These are phyloP conservation scores for Myxozyma neglecta DNA, from an alignment of 805 yeast species.

Conservation along the genomic window DNA sequence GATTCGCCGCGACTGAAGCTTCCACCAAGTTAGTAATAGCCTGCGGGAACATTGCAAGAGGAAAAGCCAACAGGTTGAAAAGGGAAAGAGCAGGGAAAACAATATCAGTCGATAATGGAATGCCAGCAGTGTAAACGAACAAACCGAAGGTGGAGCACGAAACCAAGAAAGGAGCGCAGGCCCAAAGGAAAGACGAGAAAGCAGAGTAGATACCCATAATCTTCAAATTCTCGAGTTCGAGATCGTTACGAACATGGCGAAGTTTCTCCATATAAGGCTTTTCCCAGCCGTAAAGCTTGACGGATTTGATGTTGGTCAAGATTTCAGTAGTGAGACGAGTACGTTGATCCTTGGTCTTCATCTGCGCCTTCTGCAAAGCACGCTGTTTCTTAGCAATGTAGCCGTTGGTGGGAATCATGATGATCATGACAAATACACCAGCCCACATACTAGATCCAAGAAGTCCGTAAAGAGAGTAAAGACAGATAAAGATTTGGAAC, in stretches of 20 bases:
- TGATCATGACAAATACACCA: constrained; percentile 75
- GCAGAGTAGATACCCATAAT: constrained; percentile 74
- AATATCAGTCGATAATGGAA: constrained; percentile 80
- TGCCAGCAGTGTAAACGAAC: constrained; percentile 60
- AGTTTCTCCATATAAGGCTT: constrained; percentile 73
- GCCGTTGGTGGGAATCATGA: constrained; percentile 83
- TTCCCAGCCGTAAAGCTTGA: constrained; percentile 97
- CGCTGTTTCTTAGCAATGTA: constrained; percentile 66
- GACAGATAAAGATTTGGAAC: constrained; percentile 77
- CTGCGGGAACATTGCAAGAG: constrained; percentile 88
- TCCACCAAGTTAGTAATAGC: constrained; percentile 84
- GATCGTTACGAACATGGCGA: constrained; percentile 83
- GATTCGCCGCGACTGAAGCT: constrained; percentile 57
- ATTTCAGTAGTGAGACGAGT: constrained; percentile 86
- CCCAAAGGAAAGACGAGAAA: constrained; percentile 72
- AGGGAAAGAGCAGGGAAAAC: constrained; percentile 85
- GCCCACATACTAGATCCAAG: constrained; percentile 89
- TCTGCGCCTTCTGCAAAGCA: constrained; percentile 74
- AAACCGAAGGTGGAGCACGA: constrained; percentile 86
- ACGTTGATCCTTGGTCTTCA: constrained; percentile 91
- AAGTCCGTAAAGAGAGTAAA: constrained; percentile 68
- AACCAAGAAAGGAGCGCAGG: constrained; percentile 83
- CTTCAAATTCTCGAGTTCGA: constrained; percentile 67
- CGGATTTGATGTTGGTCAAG: constrained; percentile 84
- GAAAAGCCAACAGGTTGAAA: constrained; percentile 86